Evolutionary conservation across 2,329 filamentous ascomycete genomes (phyloP).

Genomic region (Pyrenophora teres): DNA sequence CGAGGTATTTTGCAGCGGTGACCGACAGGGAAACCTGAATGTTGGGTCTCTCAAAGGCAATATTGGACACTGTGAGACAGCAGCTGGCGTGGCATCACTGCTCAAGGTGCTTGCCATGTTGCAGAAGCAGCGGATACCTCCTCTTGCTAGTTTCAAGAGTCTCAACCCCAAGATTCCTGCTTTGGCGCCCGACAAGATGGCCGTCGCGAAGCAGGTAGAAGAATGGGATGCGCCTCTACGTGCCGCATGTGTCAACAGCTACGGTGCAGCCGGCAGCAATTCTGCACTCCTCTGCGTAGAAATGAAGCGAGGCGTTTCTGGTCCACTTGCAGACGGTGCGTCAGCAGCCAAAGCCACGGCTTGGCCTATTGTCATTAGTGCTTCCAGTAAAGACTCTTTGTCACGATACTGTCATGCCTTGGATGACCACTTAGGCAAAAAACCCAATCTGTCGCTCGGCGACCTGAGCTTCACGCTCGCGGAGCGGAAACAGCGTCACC

Average conservation of each 20-base stretch:
- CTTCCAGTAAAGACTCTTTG: constrained; percentile 1
- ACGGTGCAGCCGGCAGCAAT: constrained; percentile 41
- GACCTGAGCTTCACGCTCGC: constrained; percentile 1
- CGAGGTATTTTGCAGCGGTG: constrained; percentile 11
- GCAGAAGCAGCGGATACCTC: constrained; percentile 17
- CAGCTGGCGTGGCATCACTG: constrained; percentile 40
- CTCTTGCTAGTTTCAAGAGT: constrained; percentile 19
- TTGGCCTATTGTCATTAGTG: constrained; percentile 2
- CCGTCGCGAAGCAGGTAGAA: constrained; percentile 3
- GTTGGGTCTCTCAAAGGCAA: constrained; percentile 43
- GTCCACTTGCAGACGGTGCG: background rate
- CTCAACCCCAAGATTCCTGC: constrained; percentile 26
- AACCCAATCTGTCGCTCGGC: background rate
- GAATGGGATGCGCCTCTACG: constrained; percentile 15
- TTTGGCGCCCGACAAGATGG: constrained; percentile 13
- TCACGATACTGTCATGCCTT: background rate
- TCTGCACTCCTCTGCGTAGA: constrained; percentile 17
- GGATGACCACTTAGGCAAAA: background rate
- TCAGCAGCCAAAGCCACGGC: background rate
- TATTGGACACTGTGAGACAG: constrained; percentile 44
- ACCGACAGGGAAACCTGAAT: constrained; percentile 8
- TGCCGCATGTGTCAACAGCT: constrained; percentile 46
- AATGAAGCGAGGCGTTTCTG: background rate
- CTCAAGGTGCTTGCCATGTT: constrained; percentile 28
- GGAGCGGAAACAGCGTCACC: constrained; percentile 1